phyloP scores from a whole-genome alignment of 148 eudicot species.

The Arbutus unedo region DNA sequence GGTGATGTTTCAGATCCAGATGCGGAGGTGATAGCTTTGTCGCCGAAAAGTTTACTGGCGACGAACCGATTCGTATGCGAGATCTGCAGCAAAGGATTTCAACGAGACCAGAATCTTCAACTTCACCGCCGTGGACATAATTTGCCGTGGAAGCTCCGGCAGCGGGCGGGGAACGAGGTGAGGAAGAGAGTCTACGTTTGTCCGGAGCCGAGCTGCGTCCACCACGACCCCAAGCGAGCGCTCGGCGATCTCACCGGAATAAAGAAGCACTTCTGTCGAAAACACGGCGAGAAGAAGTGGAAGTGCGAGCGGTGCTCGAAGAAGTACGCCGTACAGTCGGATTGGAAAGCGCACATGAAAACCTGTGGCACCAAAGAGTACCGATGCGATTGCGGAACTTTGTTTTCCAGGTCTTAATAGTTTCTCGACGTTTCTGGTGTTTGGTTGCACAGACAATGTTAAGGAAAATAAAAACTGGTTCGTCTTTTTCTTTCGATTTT shows the following conservation, averaged over 20 bases:
- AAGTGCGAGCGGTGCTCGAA: constrained; percentile 69
- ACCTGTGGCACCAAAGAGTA: constrained; percentile 72
- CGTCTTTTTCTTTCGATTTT: too few species aligned
- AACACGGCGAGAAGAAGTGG: constrained; percentile 86
- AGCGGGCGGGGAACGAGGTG: constrained; percentile 41
- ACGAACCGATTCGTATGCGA: constrained; percentile 74
- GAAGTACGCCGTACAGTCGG: constrained; percentile 71
- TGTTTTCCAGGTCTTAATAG: constrained; percentile 52
- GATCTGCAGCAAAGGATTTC: constrained; percentile 75
- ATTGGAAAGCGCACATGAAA: constrained; percentile 82
- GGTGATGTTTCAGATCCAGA: constrained; percentile 53
- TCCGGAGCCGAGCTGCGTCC: constrained; percentile 58
- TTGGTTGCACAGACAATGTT: neutral
- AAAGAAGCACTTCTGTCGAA: constrained; percentile 69
- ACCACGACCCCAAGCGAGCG: constrained; percentile 66
- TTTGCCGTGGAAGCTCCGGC: constrained; percentile 73
- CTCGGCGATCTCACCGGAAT: constrained; percentile 77
- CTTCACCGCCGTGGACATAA: constrained; percentile 76
- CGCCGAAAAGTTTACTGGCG: constrained; percentile 60
- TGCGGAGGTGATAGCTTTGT: constrained; percentile 68
- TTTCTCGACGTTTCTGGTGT: neutral
- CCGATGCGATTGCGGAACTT: constrained; percentile 71
- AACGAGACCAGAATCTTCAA: constrained; percentile 71
- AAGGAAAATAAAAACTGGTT: neutral
- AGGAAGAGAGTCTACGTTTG: constrained; percentile 62